Conservation (phyloP, 345 rosid species). For the Clarkia xantiana region DNA sequence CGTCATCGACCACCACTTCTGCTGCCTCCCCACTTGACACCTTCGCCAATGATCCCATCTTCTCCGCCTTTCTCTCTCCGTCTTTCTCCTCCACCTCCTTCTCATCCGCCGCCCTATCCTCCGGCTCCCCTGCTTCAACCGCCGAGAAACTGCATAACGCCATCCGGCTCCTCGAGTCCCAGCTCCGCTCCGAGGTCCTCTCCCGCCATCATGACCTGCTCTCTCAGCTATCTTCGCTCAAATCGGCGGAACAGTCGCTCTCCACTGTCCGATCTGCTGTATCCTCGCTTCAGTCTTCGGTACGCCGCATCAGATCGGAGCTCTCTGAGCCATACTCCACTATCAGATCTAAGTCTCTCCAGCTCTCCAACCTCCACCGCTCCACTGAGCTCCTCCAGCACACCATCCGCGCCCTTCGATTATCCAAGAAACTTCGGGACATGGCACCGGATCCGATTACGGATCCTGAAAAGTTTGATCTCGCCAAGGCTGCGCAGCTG, state of each 20-base stretch:
- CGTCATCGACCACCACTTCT: slow-evolving; percentile 7
- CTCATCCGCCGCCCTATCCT: slow-evolving; percentile 90
- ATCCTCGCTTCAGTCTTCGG: slow-evolving; percentile 74
- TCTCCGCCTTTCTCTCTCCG: slow-evolving; percentile 72
- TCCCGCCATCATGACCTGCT: slow-evolving; percentile 82
- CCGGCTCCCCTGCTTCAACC: slow-evolving; percentile 98
- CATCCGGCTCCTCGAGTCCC: slow-evolving; percentile 81
- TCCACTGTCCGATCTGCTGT: slow-evolving; percentile 78
- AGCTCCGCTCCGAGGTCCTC: slow-evolving; percentile 80
- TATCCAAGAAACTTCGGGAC: slow-evolving; percentile 75
- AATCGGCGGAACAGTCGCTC: slow-evolving; percentile 68
- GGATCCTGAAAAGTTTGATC: slow-evolving; percentile 68
- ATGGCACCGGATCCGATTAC: slow-evolving; percentile 34
- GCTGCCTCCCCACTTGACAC: slow-evolving; percentile 51
- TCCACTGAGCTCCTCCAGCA: slow-evolving; percentile 66
- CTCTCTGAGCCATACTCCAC: slow-evolving; percentile 71
- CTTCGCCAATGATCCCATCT: slow-evolving; percentile 57
- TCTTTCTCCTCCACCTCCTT: slow-evolving; percentile 82
- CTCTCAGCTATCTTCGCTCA: slow-evolving; percentile 74
- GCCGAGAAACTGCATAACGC: slow-evolving; percentile 95
- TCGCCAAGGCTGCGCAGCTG: slow-evolving; percentile 85
- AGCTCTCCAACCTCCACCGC: slow-evolving; percentile 57
- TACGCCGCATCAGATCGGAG: slow-evolving; percentile 71
- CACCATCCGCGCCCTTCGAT: slow-evolving; percentile 61
- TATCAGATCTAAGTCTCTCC: slow-evolving; percentile 54